A percentile compares a stretch with the other conserved stretches of the same genome.
Evolutionary conservation across 2,329 filamentous ascomycete genomes (phyloP).

Genomic region (Ceratocystis harringtonii): DNA sequence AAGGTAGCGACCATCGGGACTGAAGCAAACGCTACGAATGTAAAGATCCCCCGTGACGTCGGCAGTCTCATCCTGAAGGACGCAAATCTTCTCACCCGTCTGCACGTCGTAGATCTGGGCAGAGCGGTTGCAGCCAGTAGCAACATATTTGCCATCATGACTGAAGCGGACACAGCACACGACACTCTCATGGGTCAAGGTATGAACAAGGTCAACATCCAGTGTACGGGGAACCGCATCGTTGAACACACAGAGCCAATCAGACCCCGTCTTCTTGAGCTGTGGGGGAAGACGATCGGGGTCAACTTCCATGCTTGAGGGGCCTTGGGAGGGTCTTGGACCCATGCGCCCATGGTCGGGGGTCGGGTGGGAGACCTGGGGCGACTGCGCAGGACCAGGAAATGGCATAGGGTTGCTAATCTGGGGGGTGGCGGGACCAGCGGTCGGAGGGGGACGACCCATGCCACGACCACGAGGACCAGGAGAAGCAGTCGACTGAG

Average conservation of each 20-base stretch:
- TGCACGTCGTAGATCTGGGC: constrained; percentile 97
- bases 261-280: constrained; percentile 74
- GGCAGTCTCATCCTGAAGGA: constrained; percentile 75
- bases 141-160: constrained; percentile 85
- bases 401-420: constrained; percentile 81
- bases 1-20: constrained; percentile 82
- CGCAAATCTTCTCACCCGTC: constrained; percentile 73
- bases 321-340: constrained; percentile 24
- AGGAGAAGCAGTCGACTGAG: constrained; percentile 72
- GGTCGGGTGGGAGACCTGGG: constrained; percentile 75
- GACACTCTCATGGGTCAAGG: constrained; percentile 82
- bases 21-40: constrained; percentile 97
- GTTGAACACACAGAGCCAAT: constrained; percentile 98
- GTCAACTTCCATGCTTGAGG: constrained; percentile 51
- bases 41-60: constrained; percentile 87
- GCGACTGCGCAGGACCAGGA: constrained; percentile 65
- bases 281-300: constrained; percentile 70
- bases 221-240: constrained; percentile 74
- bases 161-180: constrained; percentile 98
- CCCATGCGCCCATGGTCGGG: constrained; percentile 46
- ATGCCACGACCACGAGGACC: constrained; percentile 55
- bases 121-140: constrained; percentile 94
- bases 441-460: constrained; percentile 46
- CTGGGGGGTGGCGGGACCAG: constrained; percentile 69
- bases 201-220: constrained; percentile 89